Conservation (phyloP, 257 asterid species). For the Fraxinus pennsylvanica region DNA sequence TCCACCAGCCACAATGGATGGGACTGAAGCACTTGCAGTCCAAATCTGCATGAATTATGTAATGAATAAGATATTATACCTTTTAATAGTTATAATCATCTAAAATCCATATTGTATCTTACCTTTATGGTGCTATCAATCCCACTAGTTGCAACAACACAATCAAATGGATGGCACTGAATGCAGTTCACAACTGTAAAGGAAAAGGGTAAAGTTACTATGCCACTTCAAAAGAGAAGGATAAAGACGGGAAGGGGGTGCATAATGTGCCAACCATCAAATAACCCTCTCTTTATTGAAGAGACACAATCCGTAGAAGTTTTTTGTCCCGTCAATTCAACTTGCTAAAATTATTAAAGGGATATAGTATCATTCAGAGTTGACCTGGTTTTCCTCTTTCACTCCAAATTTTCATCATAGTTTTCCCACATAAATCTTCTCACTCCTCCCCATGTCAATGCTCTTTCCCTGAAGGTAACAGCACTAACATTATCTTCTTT, state of each 20-base stretch:
- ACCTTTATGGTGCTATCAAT: conserved; percentile 97
- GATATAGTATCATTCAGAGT: background rate
- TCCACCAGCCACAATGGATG: conserved; percentile 76
- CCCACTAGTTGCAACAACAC: conserved; percentile 92
- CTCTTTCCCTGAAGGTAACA: background rate
- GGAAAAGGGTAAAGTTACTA: conserved; percentile 20
- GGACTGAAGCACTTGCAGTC: conserved; percentile 76
- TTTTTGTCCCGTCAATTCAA: background rate
- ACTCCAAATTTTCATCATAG: background rate
- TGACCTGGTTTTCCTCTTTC: too few relatives aligned
- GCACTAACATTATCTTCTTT: background rate
- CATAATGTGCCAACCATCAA: conserved; percentile 11
- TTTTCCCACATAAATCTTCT: background rate
- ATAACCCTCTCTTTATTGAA: background rate
- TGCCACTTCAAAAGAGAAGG: conserved; percentile 3
- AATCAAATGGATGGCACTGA: conserved; percentile 90
- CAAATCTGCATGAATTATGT: conserved; percentile 63
- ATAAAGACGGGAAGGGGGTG: background rate
- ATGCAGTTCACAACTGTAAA: conserved; percentile 91
- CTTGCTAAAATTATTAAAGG: background rate
- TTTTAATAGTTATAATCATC: conserved; percentile 19
- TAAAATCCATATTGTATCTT: conserved; percentile 24
- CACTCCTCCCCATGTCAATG: background rate
- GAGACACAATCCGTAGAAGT: background rate
- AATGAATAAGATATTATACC: conserved; percentile 10